phyloP scores from a whole-genome alignment of 75 land plant genomes.

The Cryptomeria japonica region DNA sequence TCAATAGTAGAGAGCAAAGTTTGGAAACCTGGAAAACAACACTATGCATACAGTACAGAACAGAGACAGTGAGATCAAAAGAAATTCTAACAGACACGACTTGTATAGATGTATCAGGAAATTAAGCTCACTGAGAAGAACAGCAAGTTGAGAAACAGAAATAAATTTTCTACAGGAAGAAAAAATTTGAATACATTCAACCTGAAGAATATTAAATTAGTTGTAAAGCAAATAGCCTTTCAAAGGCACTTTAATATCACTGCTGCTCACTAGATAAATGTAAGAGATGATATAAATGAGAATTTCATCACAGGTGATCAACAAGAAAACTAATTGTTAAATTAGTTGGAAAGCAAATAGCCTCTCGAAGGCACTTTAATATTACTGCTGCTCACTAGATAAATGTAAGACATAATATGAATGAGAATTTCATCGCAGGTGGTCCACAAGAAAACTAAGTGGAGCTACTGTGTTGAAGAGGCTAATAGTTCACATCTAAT shows the following conservation, averaged over 20 bases:
- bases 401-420: neutral
- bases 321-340: neutral
- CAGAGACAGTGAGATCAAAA: conserved; percentile 3
- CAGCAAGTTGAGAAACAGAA: neutral
- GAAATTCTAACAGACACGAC: neutral
- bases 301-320: neutral
- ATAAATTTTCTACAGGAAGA: neutral
- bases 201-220: neutral
- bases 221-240: neutral
- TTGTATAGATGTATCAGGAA: neutral
- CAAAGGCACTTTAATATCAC: neutral
- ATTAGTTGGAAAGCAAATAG: neutral
- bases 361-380: neutral
- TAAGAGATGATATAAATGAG: neutral
- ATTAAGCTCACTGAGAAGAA: neutral
- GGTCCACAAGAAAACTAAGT: neutral
- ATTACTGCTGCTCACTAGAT: neutral
- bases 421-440: neutral
- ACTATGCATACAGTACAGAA: conserved; percentile 30
- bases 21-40: conserved; percentile 98
- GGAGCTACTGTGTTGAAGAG: neutral
- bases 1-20: conserved; percentile 73
- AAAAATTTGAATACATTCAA: neutral
- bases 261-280: neutral
- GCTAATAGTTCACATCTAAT: neutral